Evolutionary conservation across 139 green algal species (phyloP).

Genomic region (Monoraphidium neglectum): DNA sequence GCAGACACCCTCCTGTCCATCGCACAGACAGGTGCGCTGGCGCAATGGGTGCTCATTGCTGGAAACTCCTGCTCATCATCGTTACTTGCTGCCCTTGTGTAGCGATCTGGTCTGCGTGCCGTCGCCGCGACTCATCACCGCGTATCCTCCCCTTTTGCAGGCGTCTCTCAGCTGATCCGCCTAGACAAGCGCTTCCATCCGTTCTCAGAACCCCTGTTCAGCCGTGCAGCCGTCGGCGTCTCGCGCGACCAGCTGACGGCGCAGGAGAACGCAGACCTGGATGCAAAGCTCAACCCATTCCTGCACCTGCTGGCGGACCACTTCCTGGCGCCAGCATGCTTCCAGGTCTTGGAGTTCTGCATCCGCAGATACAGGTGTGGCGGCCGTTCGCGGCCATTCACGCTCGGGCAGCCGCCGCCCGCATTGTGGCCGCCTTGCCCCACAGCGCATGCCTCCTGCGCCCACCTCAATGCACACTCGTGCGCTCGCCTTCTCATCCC

Average conservation of each 20-base stretch:
- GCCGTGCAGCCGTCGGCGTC: constrained; percentile 34
- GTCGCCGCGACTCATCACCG: too few species aligned
- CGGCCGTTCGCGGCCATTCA: too few species aligned
- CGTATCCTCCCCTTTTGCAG: constrained; percentile 44
- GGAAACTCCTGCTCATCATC: too few species aligned
- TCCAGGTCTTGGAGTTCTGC: constrained; percentile 88
- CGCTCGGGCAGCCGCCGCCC: too few species aligned
- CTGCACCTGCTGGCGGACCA: constrained; percentile 74
- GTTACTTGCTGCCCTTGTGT: too few species aligned
- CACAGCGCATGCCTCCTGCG: too few species aligned
- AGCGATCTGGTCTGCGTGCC: too few species aligned
- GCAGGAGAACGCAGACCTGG: constrained; percentile 53
- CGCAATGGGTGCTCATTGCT: too few species aligned
- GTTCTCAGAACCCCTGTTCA: constrained; percentile 78
- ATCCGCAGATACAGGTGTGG: constrained; percentile 83
- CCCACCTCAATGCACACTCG: too few species aligned
- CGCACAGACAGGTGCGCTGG: constrained; percentile 41
- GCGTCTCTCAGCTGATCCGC: constrained; percentile 71
- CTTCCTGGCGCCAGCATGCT: constrained; percentile 69
- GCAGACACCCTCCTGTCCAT: constrained; percentile 52
- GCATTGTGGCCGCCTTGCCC: too few species aligned
- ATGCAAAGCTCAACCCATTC: constrained; percentile 65
- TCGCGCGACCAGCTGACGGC: constrained; percentile 65
- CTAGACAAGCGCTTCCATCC: constrained; percentile 69
- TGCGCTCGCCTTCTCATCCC: too few species aligned